These are phyloP conservation scores for Boletus sp. DNA, from an alignment of 1,284 basidiomycete species.

Conservation along the genomic window DNA sequence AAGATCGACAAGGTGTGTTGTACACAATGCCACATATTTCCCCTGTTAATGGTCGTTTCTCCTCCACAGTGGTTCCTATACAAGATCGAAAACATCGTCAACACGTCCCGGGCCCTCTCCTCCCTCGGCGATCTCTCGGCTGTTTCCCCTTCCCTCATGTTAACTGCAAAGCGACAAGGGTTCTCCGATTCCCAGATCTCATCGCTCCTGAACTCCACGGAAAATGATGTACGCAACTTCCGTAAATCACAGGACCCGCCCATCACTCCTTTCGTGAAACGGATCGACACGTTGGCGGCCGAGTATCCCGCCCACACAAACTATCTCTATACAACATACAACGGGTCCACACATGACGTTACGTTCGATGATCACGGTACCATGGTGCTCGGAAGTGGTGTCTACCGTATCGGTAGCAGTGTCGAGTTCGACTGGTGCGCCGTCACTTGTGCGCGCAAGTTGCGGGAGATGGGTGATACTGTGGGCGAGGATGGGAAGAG, in stretches of 20 bases:
- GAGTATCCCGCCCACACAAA: constrained; percentile 99
- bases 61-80: constrained; percentile 91
- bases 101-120: constrained; percentile 75
- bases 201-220: constrained; percentile 66
- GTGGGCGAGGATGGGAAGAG: constrained; percentile 15
- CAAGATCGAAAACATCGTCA: constrained; percentile 98
- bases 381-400: constrained; percentile 99
- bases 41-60: not conserved
- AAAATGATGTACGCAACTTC: constrained; percentile 77
- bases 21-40: too few species aligned
- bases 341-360: constrained; percentile 95
- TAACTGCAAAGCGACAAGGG: constrained; percentile 86
- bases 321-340: constrained; percentile 99
- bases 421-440: constrained; percentile 99
- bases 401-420: constrained; percentile 97
- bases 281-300: constrained; percentile 98
- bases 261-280: constrained; percentile 97
- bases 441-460: constrained; percentile 92
- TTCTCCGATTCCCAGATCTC: constrained; percentile 96
- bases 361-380: constrained; percentile 96
- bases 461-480: constrained; percentile 86
- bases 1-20: constrained; percentile 88
- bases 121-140: constrained; percentile 65
- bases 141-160: constrained; percentile 70
- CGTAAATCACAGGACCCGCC: constrained; percentile 74